Evolutionary conservation across 1,284 basidiomycete genomes (phyloP), one percentile per base, ranked within the genome.

Genomic region (Microbotryum silenes-acaulis): DNA sequence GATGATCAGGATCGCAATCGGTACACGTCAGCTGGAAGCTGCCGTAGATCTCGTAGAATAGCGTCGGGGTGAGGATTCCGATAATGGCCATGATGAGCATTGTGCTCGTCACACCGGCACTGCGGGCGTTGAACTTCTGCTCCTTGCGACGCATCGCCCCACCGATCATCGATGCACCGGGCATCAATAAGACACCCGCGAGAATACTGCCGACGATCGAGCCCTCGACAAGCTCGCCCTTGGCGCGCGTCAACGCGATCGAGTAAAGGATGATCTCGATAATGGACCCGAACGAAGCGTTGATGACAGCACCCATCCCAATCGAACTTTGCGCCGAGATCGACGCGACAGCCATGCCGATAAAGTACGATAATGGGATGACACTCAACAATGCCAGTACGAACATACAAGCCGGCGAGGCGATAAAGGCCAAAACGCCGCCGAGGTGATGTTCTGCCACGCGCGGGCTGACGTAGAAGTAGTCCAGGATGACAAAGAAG

Each of bases 51-150:
- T 98, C 93, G 77, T 99, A 99, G 76, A 99, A 99, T 71, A 99
- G 75, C 0, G 96, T 98, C 4, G 96, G 96, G 0, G 92, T 87
- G 59, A 98, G 79, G 3, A 91, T 91, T 18, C 96, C 96, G 63
- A 99, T 97, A 75, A 98, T 93, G 7, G 96, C 96, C 94, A 98
- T 98, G 78, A 99, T 98, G 71, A 99, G 77, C 91, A 99, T 96
- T 77, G 97, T 97, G 73, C 91, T 96, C 0, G 96, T 99, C 14
- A 99, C 96, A 53, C 96, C 91, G 4, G 96, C 96, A 71, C 88
- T 91, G 78, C 91, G 93, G 14, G 96, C 94, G 74, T 99, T 99
- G 80, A 98, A 99, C 71, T 86, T 89, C 74, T 94, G 90, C 77
- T 98, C 96, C 78, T 99, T 99, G 72, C 88, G 81, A 72, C 85